Percentiles rank a stretch among this genome's conserved stretches.
These are phyloP conservation scores for Bipolaris zeicola DNA, from an alignment of 2,329 filamentous ascomycete genomes.

Conservation along the genomic window DNA sequence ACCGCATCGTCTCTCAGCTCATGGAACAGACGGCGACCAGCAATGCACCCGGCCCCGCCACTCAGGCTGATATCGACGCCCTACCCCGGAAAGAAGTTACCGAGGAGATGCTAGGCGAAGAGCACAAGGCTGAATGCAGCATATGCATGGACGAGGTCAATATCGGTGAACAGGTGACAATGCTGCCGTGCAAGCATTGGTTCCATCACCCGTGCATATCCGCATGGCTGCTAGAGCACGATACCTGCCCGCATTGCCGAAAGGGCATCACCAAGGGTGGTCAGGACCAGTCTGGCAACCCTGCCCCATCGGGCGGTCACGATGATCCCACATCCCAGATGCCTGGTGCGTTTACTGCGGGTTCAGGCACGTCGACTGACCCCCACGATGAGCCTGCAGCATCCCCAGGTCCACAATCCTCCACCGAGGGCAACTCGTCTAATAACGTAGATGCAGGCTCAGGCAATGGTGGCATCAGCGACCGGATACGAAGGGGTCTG, in stretches of 20 bases:
- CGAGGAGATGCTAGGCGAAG: constrained; percentile 69
- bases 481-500: constrained; percentile 43
- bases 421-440: constrained; percentile 9
- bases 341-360: constrained; percentile 38
- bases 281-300: constrained; percentile 25
- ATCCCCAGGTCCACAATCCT: constrained; percentile 12
- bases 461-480: constrained; percentile 30
- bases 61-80: constrained; percentile 72
- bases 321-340: constrained; percentile 25
- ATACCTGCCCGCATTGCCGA: constrained; percentile 87
- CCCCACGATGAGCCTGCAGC: constrained; percentile 26
- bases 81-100: constrained; percentile 75
- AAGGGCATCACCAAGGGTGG: constrained; percentile 54
- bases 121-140: constrained; percentile 78
- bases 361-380: constrained; percentile 26
- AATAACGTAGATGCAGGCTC: constrained; percentile 18
- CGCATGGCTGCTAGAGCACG: constrained; percentile 86
- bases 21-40: constrained; percentile 82
- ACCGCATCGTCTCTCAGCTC: constrained; percentile 82
- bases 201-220: constrained; percentile 85
- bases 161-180: constrained; percentile 73
- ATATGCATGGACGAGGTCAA: constrained; percentile 91
- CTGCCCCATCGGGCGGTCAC: constrained; percentile 5
- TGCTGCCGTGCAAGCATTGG: constrained; percentile 89
- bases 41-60: constrained; percentile 81